Base-by-base conservation (phyloP, 2,329 filamentous ascomycete species). In the Apiospora kogelbergensis region DNA sequence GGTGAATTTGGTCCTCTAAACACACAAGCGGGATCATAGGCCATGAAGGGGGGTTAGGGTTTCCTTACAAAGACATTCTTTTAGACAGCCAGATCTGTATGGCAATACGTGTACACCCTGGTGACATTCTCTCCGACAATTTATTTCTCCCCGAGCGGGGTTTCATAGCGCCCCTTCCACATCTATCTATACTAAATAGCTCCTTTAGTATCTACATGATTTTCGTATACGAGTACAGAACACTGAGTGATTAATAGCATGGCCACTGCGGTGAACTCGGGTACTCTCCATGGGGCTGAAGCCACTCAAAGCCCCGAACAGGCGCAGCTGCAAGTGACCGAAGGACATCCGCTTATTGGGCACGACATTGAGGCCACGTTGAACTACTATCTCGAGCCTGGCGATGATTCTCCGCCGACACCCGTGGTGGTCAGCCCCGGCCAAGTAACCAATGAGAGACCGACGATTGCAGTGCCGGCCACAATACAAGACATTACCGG, bases 371-470 rank as follows among this genome's bases (percentile, higher is more conserved):
- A 74, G 4, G 78, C 81, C 1, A 71, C 72, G 3, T 70, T 84
- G 46, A 80, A 82, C 72, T 84, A 79, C 73, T 79, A 77, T 72
- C 79, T 82, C 69, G 78, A 80, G 26, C 79, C 80, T 4, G 81
- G 81, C 63, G 81, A 84, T 67, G 82, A 81, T 42, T 80, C 81
- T 2, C 77, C 79, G 3, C 82, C 82, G 0, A 71, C 74, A 2
- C 78, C 82, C 0, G 76, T 76, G 5, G 81, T 81, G 66, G 71
- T 78, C 10, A 76, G 77, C 69, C 26, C 53, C 4, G 72, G 71
- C 6, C 79, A 80, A 0, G 78, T 81, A 71, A 80, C 80, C 0
- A 80, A 77, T 45, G 71, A 76, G 2, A 74, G 78, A 0, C 79
- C 78, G 0, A 67, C 67, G 1, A 75, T 75, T 2, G 22, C 74